These are phyloP conservation scores for Ambrosia artemisiifolia DNA, from an alignment of 129 eudicot species.

Conservation along the genomic window DNA sequence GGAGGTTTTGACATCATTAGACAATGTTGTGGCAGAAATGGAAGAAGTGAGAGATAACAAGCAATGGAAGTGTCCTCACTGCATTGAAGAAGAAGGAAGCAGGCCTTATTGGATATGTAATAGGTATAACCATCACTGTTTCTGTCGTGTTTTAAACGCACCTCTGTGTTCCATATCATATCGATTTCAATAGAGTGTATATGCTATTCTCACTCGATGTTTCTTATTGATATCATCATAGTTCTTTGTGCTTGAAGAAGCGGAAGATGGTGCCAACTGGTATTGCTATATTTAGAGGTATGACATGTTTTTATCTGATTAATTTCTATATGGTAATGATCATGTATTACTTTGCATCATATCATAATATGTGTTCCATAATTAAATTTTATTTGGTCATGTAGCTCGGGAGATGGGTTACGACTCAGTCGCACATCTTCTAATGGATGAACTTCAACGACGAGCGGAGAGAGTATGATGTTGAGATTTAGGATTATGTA, in stretches of 20 bases:
- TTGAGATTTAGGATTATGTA: not conserved
- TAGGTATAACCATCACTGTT: conserved; percentile 34
- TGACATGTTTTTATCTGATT: conserved; percentile 15
- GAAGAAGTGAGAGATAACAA: conserved; percentile 68
- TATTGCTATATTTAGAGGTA: conserved; percentile 66
- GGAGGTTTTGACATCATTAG: not conserved
- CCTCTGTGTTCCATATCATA: not conserved
- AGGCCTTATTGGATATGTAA: conserved; percentile 77
- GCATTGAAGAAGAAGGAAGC: conserved; percentile 56
- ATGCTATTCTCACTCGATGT: not conserved
- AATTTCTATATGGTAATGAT: not conserved
- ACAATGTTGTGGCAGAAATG: conserved; percentile 37
- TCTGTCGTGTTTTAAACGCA: not conserved
- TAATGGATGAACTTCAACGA: conserved; percentile 56
- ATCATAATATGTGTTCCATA: not conserved
- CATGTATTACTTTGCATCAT: not conserved
- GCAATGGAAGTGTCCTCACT: conserved; percentile 77
- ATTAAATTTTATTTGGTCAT: not conserved
- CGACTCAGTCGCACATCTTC: conserved; percentile 60
- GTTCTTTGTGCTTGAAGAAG: conserved; percentile 67
- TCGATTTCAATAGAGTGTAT: not conserved
- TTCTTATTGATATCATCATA: conserved; percentile 12
- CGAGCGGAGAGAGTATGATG: conserved; percentile 21
- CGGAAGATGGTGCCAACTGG: conserved; percentile 70
- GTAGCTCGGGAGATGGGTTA: conserved; percentile 69